Evolutionary conservation across 768 basidiomycete species (phyloP).

Genomic region (Rhizopogon roseolus): DNA sequence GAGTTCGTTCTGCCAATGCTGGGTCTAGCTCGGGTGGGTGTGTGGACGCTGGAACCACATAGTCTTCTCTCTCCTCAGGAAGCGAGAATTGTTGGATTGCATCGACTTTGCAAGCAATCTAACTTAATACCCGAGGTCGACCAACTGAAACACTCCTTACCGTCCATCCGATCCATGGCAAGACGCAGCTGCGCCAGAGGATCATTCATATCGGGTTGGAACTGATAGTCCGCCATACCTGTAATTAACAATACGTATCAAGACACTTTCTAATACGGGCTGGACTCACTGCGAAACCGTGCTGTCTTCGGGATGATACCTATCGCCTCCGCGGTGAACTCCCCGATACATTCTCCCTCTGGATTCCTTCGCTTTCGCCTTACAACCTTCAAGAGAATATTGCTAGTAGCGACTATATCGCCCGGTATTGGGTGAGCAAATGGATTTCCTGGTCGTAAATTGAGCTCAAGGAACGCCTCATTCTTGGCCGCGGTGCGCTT

Average conservation of each 20-base stretch:
- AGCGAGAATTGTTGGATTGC: slow-evolving; percentile 68
- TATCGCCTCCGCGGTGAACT: slow-evolving; percentile 69
- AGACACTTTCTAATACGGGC: background rate
- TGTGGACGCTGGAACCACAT: slow-evolving; percentile 30
- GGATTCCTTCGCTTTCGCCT: slow-evolving; percentile 55
- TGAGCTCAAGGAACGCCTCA: slow-evolving; percentile 70
- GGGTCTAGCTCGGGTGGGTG: slow-evolving; percentile 51
- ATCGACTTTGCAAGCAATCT: slow-evolving; percentile 47
- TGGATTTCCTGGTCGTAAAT: slow-evolving; percentile 65
- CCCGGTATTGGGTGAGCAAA: slow-evolving; percentile 85
- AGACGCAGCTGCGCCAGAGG: slow-evolving; percentile 62
- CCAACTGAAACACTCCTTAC: slow-evolving; percentile 36
- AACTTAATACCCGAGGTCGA: slow-evolving; percentile 2
- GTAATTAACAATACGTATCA: background rate
- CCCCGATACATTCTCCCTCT: slow-evolving; percentile 40
- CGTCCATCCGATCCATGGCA: slow-evolving; percentile 79
- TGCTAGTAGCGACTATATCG: slow-evolving; percentile 70
- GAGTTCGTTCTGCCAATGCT: slow-evolving; percentile 25
- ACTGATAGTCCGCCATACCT: slow-evolving; percentile 97
- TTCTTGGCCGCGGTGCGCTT: slow-evolving; percentile 57
- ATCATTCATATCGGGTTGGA: slow-evolving; percentile 68
- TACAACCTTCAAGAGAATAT: slow-evolving; percentile 81
- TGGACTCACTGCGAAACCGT: slow-evolving; percentile 79
- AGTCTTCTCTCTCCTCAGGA: slow-evolving; percentile 64
- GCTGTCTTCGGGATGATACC: slow-evolving; percentile 80